These are phyloP conservation scores for Neohortaea acidophila DNA, from an alignment of 495 filamentous ascomycete genomes.

Conservation along the genomic window DNA sequence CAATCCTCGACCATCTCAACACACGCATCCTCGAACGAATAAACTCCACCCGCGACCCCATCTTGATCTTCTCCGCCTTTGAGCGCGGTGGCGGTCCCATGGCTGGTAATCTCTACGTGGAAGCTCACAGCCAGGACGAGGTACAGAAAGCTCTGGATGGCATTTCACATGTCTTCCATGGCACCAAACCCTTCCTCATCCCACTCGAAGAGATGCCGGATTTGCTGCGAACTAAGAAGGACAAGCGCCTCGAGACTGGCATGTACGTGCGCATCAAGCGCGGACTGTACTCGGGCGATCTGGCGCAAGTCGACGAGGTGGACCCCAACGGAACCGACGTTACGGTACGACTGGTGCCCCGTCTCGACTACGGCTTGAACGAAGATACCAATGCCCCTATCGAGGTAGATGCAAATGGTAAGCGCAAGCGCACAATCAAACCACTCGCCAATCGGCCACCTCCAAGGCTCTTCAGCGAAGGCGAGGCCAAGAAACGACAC, in stretches of 20 bases:
- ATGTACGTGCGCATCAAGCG: slow-evolving; percentile 83
- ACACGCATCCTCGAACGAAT: slow-evolving; percentile 69
- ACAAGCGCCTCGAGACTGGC: slow-evolving; percentile 68
- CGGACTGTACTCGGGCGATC: slow-evolving; percentile 71
- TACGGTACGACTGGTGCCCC: slow-evolving; percentile 69
- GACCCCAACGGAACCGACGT: slow-evolving; percentile 84
- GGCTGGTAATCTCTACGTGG: slow-evolving; percentile 89
- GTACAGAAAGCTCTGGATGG: slow-evolving; percentile 67
- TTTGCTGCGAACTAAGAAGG: slow-evolving; percentile 76
- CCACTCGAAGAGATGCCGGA: slow-evolving; percentile 98
- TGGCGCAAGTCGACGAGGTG: slow-evolving; percentile 87
- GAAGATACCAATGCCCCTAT: slow-evolving; percentile 53
- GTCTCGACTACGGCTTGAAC: slow-evolving; percentile 78
- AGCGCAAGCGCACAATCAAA: slow-evolving; percentile 58
- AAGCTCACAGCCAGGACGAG: slow-evolving; percentile 73
- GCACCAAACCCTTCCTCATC: slow-evolving; percentile 67
- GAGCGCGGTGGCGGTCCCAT: slow-evolving; percentile 75
- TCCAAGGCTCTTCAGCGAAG: slow-evolving; percentile 81
- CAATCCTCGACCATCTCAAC: slow-evolving; percentile 71
- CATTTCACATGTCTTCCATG: slow-evolving; percentile 70
- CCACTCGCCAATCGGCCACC: slow-evolving; percentile 50
- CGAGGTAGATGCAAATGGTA: slow-evolving; percentile 31
- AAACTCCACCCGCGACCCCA: slow-evolving; percentile 55
- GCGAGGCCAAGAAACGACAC: slow-evolving; percentile 81
- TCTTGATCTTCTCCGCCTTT: slow-evolving; percentile 75